Evolutionary conservation across 306 rosid genomes (phyloP).

Genomic region (Vigna unguiculata): DNA sequence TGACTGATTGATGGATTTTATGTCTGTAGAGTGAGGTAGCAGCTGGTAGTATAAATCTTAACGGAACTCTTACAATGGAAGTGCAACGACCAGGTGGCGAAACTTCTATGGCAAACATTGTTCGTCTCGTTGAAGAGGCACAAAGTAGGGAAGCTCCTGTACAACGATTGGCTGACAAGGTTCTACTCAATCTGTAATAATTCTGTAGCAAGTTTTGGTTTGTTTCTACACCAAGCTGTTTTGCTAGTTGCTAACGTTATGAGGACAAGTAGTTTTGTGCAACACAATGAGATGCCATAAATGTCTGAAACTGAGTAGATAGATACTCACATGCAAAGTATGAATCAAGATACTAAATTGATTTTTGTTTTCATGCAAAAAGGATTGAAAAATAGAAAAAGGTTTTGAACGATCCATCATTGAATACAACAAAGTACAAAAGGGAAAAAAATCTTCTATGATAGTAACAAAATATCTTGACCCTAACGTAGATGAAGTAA

Average conservation of each 20-base stretch:
- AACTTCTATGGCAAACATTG: constrained; percentile 83
- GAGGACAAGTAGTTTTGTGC: too few relatives aligned
- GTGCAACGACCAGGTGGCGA: constrained; percentile 94
- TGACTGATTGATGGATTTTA: constrained; percentile 42
- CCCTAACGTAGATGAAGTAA: too few relatives aligned
- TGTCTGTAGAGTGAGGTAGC: constrained; percentile 83
- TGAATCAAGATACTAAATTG: too few relatives aligned
- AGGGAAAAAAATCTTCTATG: too few relatives aligned
- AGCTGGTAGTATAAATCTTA: constrained; percentile 96
- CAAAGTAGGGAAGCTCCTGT: constrained; percentile 97
- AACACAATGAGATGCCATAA: too few relatives aligned
- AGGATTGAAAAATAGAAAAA: too few relatives aligned
- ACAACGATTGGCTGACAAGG: constrained; percentile 98
- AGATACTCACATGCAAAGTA: too few relatives aligned
- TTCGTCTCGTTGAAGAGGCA: constrained; percentile 98
- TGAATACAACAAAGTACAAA: too few relatives aligned
- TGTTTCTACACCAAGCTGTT: constrained; percentile 9
- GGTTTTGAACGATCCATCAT: too few relatives aligned
- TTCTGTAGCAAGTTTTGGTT: constrained; percentile 17
- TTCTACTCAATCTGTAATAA: constrained; percentile 47
- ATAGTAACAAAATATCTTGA: too few relatives aligned
- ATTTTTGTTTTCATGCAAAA: too few relatives aligned
- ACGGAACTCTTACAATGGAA: constrained; percentile 89
- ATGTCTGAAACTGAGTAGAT: too few relatives aligned
- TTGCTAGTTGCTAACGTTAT: background rate